Evolutionary conservation across 352 stramenopile genomes (phyloP).

Genomic region (Sclerospora graminicola): DNA sequence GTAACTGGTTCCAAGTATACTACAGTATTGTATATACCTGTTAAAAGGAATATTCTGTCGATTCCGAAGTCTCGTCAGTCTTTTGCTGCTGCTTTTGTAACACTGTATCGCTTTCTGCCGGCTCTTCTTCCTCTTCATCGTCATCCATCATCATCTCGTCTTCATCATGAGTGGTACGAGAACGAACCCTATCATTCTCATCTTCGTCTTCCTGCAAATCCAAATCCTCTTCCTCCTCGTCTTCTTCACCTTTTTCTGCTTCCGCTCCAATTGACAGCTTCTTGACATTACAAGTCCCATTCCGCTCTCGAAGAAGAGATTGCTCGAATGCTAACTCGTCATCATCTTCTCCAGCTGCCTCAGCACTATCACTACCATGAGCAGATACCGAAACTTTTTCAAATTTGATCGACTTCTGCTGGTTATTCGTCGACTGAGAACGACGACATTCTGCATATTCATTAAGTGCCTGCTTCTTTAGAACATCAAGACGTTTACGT

Average conservation of each 20-base stretch:
- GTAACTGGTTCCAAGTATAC: too few species aligned
- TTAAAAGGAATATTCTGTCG: constrained; percentile 3
- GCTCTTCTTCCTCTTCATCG: constrained; percentile 14
- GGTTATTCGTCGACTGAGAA: constrained; percentile 7
- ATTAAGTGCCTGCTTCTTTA: constrained; percentile 61
- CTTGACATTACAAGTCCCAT: constrained; percentile 4
- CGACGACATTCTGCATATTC: constrained; percentile 36
- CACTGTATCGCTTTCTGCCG: not conserved
- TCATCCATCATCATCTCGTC: constrained; percentile 21
- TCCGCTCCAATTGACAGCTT: constrained; percentile 8
- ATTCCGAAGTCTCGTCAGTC: not conserved
- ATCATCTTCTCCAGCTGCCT: constrained; percentile 14
- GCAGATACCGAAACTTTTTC: constrained; percentile 1
- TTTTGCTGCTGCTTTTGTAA: constrained; percentile 3
- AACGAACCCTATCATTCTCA: constrained; percentile 14
- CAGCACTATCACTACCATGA: constrained; percentile 5
- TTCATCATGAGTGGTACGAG: constrained; percentile 11
- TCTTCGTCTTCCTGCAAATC: constrained; percentile 25
- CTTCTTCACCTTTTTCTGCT: constrained; percentile 21
- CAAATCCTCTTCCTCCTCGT: constrained; percentile 27
- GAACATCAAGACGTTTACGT: constrained; percentile 49
- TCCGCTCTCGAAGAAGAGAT: constrained; percentile 20
- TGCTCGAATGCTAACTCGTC: constrained; percentile 33
- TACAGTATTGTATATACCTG: not conserved
- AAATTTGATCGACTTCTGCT: constrained; percentile 10